Evolutionary conservation across 345 rosid species (phyloP).

Genomic region (Pistacia integerrima): DNA sequence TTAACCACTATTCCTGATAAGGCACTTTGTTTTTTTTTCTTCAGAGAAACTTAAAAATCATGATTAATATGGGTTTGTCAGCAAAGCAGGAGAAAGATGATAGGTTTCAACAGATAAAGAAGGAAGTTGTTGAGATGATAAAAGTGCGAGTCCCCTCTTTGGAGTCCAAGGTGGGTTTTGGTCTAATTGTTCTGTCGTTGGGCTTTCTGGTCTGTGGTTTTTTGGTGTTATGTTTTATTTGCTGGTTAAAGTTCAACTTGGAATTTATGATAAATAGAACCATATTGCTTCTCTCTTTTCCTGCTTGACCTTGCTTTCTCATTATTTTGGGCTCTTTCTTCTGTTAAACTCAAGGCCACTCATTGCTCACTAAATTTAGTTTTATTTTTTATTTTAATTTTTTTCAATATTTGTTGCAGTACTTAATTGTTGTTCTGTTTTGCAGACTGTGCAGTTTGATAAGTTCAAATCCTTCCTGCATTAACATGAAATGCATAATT

Average conservation of each 20-base stretch:
- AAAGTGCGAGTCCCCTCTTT: conserved; percentile 47
- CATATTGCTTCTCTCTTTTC: background rate
- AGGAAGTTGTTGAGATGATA: conserved; percentile 83
- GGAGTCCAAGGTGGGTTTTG: conserved; percentile 61
- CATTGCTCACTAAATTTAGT: background rate
- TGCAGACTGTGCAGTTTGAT: background rate
- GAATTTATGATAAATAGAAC: background rate
- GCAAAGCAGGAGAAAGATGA: conserved; percentile 83
- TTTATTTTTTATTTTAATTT: background rate
- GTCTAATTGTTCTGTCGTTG: conserved; percentile 13
- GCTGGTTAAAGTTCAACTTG: background rate
- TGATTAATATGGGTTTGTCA: conserved; percentile 66
- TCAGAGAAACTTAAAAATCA: conserved; percentile 87
- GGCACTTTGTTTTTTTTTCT: conserved; percentile 19
- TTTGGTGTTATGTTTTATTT: conserved; percentile 1
- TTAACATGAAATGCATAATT: conserved; percentile 1
- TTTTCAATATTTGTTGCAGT: background rate
- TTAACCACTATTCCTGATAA: background rate
- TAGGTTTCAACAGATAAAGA: conserved; percentile 76
- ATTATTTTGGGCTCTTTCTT: conserved; percentile 1
- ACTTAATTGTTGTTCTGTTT: background rate
- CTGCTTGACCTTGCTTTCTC: background rate
- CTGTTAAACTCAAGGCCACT: background rate
- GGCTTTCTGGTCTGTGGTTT: background rate
- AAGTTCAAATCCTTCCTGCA: conserved; percentile 1